Evolutionary conservation across 805 yeast species (phyloP).

Genomic region (Candida khao-thaluensis): DNA sequence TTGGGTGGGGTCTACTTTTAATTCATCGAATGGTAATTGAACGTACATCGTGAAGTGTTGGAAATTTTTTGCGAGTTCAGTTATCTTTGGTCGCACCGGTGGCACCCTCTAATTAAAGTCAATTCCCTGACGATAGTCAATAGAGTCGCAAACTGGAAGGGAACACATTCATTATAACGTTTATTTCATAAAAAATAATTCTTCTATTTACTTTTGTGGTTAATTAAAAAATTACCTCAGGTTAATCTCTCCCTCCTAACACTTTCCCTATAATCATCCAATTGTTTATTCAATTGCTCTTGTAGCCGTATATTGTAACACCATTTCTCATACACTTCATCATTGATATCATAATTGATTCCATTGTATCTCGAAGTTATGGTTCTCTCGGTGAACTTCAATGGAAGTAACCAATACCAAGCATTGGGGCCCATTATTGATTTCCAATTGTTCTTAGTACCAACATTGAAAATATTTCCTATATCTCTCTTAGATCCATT

Average conservation of each 20-base stretch:
- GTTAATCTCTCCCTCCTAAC: slow-evolving; percentile 13
- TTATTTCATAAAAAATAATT: too few species aligned
- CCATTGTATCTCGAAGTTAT: slow-evolving; percentile 40
- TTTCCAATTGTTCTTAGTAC: slow-evolving; percentile 59
- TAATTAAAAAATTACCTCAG: too few species aligned
- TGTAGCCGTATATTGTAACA: slow-evolving; percentile 44
- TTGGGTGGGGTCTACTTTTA: slow-evolving; percentile 39
- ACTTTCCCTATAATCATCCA: slow-evolving; percentile 25
- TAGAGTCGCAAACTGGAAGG: too few species aligned
- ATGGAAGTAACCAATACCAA: slow-evolving; percentile 73
- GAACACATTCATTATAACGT: too few species aligned
- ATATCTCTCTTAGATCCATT: slow-evolving; percentile 40
- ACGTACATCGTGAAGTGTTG: slow-evolving; percentile 29
- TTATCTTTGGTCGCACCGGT: too few species aligned
- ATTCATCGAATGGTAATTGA: slow-evolving; percentile 46
- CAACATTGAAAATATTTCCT: slow-evolving; percentile 79
- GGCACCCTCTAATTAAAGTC: too few species aligned
- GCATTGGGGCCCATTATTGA: slow-evolving; percentile 70
- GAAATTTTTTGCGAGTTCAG: background rate
- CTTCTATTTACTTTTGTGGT: too few species aligned
- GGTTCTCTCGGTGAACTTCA: slow-evolving; percentile 20
- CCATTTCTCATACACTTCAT: slow-evolving; percentile 40
- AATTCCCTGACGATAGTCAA: too few species aligned
- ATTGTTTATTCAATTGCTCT: slow-evolving; percentile 43
- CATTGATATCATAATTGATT: slow-evolving; percentile 49